Conservation (phyloP, 2,329 filamentous ascomycete species). For the Pseudogymnoascus destructans region DNA sequence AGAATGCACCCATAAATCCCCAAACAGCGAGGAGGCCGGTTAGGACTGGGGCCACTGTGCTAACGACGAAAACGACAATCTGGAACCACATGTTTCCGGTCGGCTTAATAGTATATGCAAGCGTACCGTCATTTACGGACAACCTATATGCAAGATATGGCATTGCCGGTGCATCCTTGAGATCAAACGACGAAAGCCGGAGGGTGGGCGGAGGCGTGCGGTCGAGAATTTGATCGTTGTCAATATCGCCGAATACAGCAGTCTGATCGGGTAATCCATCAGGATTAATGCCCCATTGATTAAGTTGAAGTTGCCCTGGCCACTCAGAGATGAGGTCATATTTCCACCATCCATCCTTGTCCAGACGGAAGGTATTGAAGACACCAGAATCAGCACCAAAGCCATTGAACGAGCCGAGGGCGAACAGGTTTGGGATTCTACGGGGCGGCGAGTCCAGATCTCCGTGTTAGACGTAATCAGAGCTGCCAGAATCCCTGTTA, state of each 20-base stretch:
- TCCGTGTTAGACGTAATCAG: slow-evolving; percentile 45
- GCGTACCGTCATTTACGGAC: slow-evolving; percentile 39
- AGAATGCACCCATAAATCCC: slow-evolving; percentile 43
- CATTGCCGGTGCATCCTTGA: slow-evolving; percentile 38
- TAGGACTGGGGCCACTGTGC: slow-evolving; percentile 38
- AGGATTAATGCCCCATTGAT: slow-evolving; percentile 53
- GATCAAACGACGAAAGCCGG: slow-evolving; percentile 42
- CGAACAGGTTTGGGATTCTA: slow-evolving; percentile 49
- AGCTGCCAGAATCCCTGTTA: slow-evolving; percentile 45
- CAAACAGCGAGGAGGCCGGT: slow-evolving; percentile 38
- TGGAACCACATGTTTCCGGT: slow-evolving; percentile 40
- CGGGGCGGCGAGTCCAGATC: slow-evolving; percentile 36
- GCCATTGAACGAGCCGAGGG: slow-evolving; percentile 48
- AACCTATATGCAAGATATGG: slow-evolving; percentile 43
- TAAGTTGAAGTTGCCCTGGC: slow-evolving; percentile 47
- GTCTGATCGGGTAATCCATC: slow-evolving; percentile 49
- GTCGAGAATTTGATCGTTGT: slow-evolving; percentile 46
- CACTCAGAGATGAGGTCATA: slow-evolving; percentile 51
- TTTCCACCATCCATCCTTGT: slow-evolving; percentile 39
- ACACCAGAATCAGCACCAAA: slow-evolving; percentile 51
- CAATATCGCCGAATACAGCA: slow-evolving; percentile 46
- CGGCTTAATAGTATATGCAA: slow-evolving; percentile 39
- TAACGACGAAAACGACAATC: slow-evolving; percentile 38
- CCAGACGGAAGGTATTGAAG: slow-evolving; percentile 38
- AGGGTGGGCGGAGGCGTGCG: slow-evolving; percentile 46